Conservation (phyloP, 345 rosid species). For the Eucalyptus viminalis region DNA sequence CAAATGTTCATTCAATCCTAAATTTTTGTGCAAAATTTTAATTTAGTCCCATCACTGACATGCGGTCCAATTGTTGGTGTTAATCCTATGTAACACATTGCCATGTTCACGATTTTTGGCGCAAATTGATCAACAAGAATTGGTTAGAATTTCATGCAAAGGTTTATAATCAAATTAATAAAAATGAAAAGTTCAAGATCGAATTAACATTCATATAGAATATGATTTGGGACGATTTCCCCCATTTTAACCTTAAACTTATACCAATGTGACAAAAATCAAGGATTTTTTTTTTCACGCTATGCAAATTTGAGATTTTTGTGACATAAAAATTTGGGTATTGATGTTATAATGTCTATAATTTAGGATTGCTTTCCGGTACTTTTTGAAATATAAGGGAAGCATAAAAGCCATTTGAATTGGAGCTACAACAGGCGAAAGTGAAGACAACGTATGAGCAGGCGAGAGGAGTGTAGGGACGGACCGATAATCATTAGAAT, state of each 20-base stretch:
- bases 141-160: fast-evolving
- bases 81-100: too few species aligned
- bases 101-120: too few species aligned
- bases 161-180: fast-evolving
- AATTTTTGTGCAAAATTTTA: too few species aligned
- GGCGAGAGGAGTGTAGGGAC: background rate
- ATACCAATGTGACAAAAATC: fast-evolving
- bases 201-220: background rate
- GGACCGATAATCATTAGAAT: background rate
- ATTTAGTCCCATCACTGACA: too few species aligned
- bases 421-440: background rate
- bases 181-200: fast-evolving
- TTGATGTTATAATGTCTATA: too few species aligned
- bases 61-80: too few species aligned
- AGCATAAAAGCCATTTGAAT: background rate
- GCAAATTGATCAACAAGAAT: too few species aligned
- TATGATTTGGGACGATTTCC: background rate
- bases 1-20: background rate
- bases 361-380: too few species aligned
- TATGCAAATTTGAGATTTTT: too few species aligned
- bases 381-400: too few species aligned
- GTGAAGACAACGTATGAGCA: background rate
- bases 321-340: too few species aligned
- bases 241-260: too few species aligned
- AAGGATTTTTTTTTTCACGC: fast-evolving